Evolutionary conservation across 371 early-diverging fungal genomes (phyloP).

Genomic region (Haplosporangium sp.): DNA sequence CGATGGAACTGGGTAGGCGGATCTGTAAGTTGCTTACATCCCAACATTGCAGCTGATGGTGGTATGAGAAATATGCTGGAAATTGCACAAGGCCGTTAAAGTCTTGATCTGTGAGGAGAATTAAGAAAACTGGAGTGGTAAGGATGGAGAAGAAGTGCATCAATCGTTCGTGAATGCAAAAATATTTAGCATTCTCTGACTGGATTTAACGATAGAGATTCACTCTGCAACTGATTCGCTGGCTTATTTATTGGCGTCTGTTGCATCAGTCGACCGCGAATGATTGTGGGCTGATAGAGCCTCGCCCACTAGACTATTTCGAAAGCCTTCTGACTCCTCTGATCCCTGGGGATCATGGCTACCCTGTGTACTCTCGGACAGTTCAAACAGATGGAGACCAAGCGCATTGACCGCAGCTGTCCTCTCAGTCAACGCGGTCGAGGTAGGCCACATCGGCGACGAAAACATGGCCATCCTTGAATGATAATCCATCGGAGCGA

Average conservation of each 20-base stretch:
- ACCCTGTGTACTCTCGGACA: constrained; percentile 8
- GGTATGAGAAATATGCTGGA: no score
- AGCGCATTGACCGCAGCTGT: neutral
- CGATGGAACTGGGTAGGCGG: neutral
- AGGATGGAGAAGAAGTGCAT: neutral
- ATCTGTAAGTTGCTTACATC: no score
- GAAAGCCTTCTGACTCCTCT: neutral
- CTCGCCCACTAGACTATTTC: neutral
- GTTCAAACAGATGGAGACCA: constrained; percentile 18
- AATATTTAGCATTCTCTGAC: no score
- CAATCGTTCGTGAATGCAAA: neutral
- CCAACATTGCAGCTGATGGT: no score
- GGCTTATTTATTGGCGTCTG: no score
- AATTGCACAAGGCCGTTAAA: no score
- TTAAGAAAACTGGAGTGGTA: neutral
- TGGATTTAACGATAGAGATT: no score
- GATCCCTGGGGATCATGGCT: constrained; percentile 6
- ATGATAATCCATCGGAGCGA: neutral
- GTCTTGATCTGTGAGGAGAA: neutral
- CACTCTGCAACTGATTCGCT: no score
- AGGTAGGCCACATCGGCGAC: neutral
- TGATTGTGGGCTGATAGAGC: no score
- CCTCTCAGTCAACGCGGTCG: neutral
- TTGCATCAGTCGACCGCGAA: no score
- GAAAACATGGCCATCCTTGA: neutral